Evolutionary conservation across 2,329 filamentous ascomycete species (phyloP).

Genomic region (Gaeumannomyces sp.): DNA sequence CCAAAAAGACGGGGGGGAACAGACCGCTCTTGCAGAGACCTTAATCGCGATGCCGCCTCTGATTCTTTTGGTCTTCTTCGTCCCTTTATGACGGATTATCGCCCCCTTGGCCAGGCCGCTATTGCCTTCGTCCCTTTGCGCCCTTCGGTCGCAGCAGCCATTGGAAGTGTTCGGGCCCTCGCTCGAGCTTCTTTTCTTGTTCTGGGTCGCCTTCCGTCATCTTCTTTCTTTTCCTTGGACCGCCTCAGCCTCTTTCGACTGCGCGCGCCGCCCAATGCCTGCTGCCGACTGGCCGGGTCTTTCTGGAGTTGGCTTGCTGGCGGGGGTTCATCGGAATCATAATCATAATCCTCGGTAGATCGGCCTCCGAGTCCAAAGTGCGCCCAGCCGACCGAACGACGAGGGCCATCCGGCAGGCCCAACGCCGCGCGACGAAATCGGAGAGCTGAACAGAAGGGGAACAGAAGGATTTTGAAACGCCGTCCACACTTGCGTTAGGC

Average conservation of each 20-base stretch:
- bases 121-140: not conserved
- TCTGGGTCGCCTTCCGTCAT: no score
- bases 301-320: not conserved
- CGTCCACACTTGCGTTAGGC: no score
- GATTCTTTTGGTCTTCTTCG: not conserved
- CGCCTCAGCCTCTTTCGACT: no score
- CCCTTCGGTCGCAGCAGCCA: not conserved
- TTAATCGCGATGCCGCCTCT: not conserved
- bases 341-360: not conserved
- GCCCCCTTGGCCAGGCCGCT: no score
- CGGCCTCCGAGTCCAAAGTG: not conserved
- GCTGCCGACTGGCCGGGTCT: not conserved
- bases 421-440: not conserved
- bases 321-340: not conserved
- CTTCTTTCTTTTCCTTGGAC: not conserved
- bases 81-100: not conserved
- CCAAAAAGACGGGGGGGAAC: not conserved
- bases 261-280: not conserved
- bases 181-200: no score
- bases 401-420: not conserved
- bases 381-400: not conserved
- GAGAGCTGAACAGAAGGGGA: not conserved
- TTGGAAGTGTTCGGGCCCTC: no score
- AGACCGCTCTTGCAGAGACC: not conserved
- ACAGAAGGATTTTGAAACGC: not conserved